Conservation (phyloP, 2,329 filamentous ascomycete species). For the Aureobasidium sp. region DNA sequence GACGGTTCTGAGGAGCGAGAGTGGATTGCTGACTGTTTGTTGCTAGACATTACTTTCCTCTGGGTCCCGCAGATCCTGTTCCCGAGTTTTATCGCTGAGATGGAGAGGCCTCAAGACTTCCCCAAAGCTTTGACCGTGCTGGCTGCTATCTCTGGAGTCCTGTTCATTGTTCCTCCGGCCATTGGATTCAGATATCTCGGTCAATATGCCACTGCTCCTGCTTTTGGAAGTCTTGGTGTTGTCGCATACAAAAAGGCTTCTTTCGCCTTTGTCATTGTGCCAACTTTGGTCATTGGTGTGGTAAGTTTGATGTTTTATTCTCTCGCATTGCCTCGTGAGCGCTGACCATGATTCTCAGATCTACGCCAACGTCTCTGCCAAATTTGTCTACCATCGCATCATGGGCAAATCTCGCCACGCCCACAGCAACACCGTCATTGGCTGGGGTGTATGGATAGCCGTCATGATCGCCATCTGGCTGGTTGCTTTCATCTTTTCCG, state of each 20-base stretch:
- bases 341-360: slow-evolving; percentile 25
- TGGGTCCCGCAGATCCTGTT: slow-evolving; percentile 48
- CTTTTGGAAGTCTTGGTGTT: slow-evolving; percentile 42
- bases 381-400: slow-evolving; percentile 41
- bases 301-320: not conserved
- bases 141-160: slow-evolving; percentile 37
- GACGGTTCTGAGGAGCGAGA: too few relatives aligned
- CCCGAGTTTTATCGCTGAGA: slow-evolving; percentile 46
- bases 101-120: slow-evolving; percentile 45
- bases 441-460: slow-evolving; percentile 40
- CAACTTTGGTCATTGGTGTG: slow-evolving; percentile 43
- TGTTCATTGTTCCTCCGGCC: slow-evolving; percentile 45
- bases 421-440: slow-evolving; percentile 42
- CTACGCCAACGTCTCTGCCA: slow-evolving; percentile 44
- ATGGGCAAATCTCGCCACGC: slow-evolving; percentile 40
- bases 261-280: slow-evolving; percentile 47
- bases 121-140: slow-evolving; percentile 45
- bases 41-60: slow-evolving; percentile 43
- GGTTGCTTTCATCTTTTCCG: slow-evolving; percentile 42
- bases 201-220: slow-evolving; percentile 45
- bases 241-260: slow-evolving; percentile 42
- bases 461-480: slow-evolving; percentile 40
- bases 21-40: not conserved
- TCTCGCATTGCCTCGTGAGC: not conserved
- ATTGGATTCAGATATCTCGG: slow-evolving; percentile 45